Evolutionary conservation across 192 early-diverging fungal species (phyloP).

Genomic region (Podila minutissima): DNA sequence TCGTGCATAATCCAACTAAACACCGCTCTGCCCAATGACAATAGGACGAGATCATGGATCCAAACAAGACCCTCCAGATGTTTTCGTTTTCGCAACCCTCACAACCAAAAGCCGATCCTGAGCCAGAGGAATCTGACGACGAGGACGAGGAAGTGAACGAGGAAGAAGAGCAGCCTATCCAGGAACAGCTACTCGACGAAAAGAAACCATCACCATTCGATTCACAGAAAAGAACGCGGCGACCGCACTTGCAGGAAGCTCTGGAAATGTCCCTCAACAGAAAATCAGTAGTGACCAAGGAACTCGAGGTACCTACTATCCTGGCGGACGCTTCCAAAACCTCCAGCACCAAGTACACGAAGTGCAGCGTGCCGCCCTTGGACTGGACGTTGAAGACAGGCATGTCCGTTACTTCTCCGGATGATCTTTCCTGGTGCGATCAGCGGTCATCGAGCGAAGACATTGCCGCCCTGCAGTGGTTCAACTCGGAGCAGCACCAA

Average conservation of each 20-base stretch:
- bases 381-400: conserved; percentile 39
- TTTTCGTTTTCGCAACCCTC: conserved; percentile 29
- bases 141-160: conserved; percentile 3
- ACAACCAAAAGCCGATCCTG: not conserved
- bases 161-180: not conserved
- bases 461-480: conserved; percentile 21
- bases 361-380: conserved; percentile 1
- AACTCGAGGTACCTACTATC: conserved; percentile 7
- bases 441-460: conserved; percentile 16
- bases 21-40: too few relatives aligned
- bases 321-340: conserved; percentile 5
- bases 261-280: conserved; percentile 16
- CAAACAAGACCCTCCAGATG: conserved; percentile 33
- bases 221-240: not conserved
- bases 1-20: too few relatives aligned
- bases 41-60: conserved; percentile 41
- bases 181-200: not conserved
- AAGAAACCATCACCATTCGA: not conserved
- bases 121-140: conserved; percentile 5
- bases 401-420: conserved; percentile 17
- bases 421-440: conserved; percentile 36
- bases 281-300: not conserved
- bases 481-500: conserved; percentile 10
- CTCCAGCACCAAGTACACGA: conserved; percentile 3
- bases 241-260: conserved; percentile 29